Evolutionary conservation across 148 eudicot species (phyloP), one percentile per base, ranked within the genome.

Genomic region (Euryodendron excelsum): DNA sequence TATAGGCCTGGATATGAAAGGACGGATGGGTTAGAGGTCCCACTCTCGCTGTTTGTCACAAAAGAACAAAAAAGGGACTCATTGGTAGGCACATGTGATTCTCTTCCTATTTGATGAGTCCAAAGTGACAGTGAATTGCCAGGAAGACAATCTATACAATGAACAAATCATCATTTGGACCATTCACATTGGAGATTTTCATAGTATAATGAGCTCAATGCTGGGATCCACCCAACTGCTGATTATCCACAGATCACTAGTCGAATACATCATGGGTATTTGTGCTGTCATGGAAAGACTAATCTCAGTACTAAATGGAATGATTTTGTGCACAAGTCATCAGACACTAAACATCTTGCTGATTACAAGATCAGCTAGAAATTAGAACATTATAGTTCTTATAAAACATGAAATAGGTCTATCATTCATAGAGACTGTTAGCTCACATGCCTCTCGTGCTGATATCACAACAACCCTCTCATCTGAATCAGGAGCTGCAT

Each of bases 381-480:
- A 27, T 12, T 3, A 47, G 36, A 44, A 70, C 27, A 25, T 67
- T 39, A 37, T 30, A 67, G 70, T 34, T 25, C 20, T 0, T 9
- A 44, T 3, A 33, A 1, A 28, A 48, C 20, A 27, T 33, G 70
- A 47, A 76, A 48, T 64, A 55, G 64, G 20, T 62, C 17, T 28
- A 75, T 63, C 45, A 73, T n/a, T 34, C 63, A n/a, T 55, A n/a
- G 55, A 63, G 56, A 48, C 27, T 11, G 27, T 59, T 50, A 55
- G 74, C 47, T 44, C 61, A 82, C 90, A 80, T 87, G 80, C 93
- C 93, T 90, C 92, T 74, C 86, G 82, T 74, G 90, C 85, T 27
- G 89, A 88, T 77, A 90, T 84, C 66, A 80, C 61, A 39, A 90
- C 90, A 52, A 89, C 74, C 33, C 86, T 80, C 66, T 90, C 93